phyloP scores from a whole-genome alignment of 495 filamentous ascomycete species.

The Penicillium taxi region DNA sequence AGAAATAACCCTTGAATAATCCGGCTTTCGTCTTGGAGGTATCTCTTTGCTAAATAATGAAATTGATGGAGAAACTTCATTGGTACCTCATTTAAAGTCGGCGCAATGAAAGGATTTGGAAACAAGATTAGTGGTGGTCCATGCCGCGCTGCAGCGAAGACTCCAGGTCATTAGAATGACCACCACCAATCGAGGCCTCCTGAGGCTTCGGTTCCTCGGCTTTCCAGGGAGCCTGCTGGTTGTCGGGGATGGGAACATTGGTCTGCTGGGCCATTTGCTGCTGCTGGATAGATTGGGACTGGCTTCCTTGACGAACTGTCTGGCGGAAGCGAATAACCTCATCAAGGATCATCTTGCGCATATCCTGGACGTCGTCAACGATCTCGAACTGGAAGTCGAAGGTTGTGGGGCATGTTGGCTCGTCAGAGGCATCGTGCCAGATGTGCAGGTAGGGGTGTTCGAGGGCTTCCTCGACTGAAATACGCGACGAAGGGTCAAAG shows the following conservation, averaged over 20 bases:
- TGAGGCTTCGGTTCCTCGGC: slow-evolving; percentile 82
- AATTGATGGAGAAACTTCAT: slow-evolving; percentile 13
- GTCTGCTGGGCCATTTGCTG: slow-evolving; percentile 34
- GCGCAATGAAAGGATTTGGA: neutral
- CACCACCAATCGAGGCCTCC: slow-evolving; percentile 54
- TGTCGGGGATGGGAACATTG: slow-evolving; percentile 66
- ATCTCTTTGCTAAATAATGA: slow-evolving; percentile 24
- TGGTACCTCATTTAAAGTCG: too few species aligned
- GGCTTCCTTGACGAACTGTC: slow-evolving; percentile 59
- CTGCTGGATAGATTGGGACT: slow-evolving; percentile 38
- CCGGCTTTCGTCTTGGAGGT: slow-evolving; percentile 16
- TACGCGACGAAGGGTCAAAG: slow-evolving; percentile 86
- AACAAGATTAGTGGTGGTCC: slow-evolving; percentile 44
- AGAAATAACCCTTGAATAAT: slow-evolving; percentile 10
- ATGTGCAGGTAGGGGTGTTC: slow-evolving; percentile 95
- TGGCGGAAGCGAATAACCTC: slow-evolving; percentile 80
- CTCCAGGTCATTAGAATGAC: slow-evolving; percentile 58
- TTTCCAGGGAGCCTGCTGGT: slow-evolving; percentile 61
- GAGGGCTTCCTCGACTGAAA: slow-evolving; percentile 86
- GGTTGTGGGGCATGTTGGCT: slow-evolving; percentile 82
- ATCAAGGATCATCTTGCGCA: slow-evolving; percentile 95
- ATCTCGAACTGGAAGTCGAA: slow-evolving; percentile 99
- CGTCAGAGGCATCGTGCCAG: slow-evolving; percentile 96
- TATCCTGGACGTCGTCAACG: slow-evolving; percentile 82
- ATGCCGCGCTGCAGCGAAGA: slow-evolving; percentile 76